Percentiles rank a stretch among this genome's conserved stretches.
phyloP scores from a whole-genome alignment of 2,329 filamentous ascomycete genomes.

The Colletotrichum sp. region DNA sequence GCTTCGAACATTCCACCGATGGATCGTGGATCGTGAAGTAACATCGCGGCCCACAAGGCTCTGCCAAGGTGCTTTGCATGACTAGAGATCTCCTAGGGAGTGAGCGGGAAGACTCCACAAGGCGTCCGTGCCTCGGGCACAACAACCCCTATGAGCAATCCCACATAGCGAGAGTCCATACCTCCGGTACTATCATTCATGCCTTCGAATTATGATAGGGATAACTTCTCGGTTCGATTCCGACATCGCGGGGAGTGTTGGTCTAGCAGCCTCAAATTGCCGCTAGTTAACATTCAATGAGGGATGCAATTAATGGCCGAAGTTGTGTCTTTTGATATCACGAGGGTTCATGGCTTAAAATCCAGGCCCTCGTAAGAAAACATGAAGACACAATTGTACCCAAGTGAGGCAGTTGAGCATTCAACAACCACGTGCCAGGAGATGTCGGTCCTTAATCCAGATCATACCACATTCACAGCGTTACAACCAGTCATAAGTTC shows the following conservation, averaged over 20 bases:
- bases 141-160: neutral
- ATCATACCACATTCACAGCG: neutral
- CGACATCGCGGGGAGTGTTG: neutral
- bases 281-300: neutral
- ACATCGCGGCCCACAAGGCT: neutral
- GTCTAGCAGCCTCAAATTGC: neutral
- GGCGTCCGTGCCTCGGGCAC: neutral
- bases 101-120: neutral
- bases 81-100: neutral
- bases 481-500: neutral
- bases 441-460: no score
- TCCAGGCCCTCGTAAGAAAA: no score
- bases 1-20: neutral
- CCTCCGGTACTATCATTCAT: neutral
- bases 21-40: neutral
- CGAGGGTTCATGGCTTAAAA: no score
- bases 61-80: neutral
- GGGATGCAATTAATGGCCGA: accelerated
- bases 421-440: no score
- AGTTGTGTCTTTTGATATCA: no score
- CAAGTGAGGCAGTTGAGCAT: no score
- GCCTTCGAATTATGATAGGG: neutral
- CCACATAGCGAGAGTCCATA: neutral
- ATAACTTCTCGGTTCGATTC: neutral
- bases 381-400: neutral